Evolutionary conservation across 1,284 basidiomycete genomes (phyloP).

Genomic region (Microbotryum saponariae): DNA sequence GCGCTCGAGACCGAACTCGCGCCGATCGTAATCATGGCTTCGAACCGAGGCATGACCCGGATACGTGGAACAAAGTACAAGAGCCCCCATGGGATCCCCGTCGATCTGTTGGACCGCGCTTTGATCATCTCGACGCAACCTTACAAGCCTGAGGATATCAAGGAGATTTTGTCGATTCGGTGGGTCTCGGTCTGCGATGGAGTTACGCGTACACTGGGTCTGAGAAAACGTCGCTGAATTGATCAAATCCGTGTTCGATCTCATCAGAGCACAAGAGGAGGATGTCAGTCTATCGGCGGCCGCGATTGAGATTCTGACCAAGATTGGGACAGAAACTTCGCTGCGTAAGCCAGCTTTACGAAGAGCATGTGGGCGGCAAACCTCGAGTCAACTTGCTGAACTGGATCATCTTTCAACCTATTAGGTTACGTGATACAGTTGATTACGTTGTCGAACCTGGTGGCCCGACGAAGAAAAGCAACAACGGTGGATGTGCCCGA

Average conservation of each 20-base stretch:
- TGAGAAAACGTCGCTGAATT: not conserved
- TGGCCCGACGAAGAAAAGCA: constrained; percentile 42
- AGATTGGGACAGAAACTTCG: constrained; percentile 46
- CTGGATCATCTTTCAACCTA: not conserved
- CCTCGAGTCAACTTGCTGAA: constrained; percentile 11
- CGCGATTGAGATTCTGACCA: constrained; percentile 72
- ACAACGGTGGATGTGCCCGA: constrained; percentile 44
- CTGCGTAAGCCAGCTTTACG: constrained; percentile 17
- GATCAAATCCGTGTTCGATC: too few species aligned
- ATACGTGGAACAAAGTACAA: constrained; percentile 93
- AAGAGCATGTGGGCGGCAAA: constrained; percentile 9
- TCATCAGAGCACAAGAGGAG: constrained; percentile 78
- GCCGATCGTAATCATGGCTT: constrained; percentile 96
- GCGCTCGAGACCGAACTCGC: constrained; percentile 89
- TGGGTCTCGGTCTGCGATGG: constrained; percentile 39
- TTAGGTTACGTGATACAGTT: constrained; percentile 45
- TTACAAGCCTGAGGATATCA: constrained; percentile 77
- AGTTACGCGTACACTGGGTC: constrained; percentile 4
- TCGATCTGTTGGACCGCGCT: constrained; percentile 88
- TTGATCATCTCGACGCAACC: constrained; percentile 89
- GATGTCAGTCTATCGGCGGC: constrained; percentile 76
- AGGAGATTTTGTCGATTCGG: constrained; percentile 87
- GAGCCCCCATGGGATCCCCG: constrained; percentile 88
- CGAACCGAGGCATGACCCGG: constrained; percentile 87
- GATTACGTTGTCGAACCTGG: constrained; percentile 44